Conservation (phyloP, 257 asterid genomes). For the Solanum ahanhuiri region DNA sequence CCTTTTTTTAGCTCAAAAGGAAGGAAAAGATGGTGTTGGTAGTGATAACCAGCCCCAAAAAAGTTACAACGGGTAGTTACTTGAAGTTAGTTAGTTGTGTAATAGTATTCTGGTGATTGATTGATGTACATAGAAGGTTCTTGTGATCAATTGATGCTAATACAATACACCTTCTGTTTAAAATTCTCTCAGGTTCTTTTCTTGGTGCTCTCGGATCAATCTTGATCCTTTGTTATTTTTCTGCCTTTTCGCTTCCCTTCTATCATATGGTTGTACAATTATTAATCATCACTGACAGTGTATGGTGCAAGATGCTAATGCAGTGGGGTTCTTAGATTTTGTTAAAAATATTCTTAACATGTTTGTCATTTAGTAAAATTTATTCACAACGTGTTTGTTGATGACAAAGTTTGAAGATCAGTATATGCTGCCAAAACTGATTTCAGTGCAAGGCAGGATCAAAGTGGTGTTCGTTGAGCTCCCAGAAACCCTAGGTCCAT, state of each 20-base stretch:
- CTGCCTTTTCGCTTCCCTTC: background rate
- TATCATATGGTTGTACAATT: background rate
- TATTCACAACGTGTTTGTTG: background rate
- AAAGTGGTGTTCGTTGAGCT: background rate
- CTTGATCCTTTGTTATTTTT: background rate
- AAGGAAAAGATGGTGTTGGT: background rate
- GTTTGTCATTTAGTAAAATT: background rate
- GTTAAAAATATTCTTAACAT: background rate
- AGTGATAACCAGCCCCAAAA: background rate
- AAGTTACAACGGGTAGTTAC: background rate
- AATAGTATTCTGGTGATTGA: background rate
- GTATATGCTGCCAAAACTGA: background rate
- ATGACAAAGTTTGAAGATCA: background rate
- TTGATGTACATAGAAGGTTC: background rate
- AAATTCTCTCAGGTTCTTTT: background rate
- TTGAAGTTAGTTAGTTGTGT: background rate
- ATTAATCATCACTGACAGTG: background rate
- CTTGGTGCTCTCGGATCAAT: background rate
- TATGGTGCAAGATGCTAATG: background rate
- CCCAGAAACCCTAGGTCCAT: background rate
- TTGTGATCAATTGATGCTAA: background rate
- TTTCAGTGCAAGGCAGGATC: background rate
- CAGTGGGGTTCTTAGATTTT: background rate
- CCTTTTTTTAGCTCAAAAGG: background rate
- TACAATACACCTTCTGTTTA: background rate